A percentile compares a stretch with the other conserved stretches of the same genome.
These are phyloP conservation scores for Pseudopyrenochaeta lycopersici DNA, from an alignment of 2,329 filamentous ascomycete species.

Conservation along the genomic window DNA sequence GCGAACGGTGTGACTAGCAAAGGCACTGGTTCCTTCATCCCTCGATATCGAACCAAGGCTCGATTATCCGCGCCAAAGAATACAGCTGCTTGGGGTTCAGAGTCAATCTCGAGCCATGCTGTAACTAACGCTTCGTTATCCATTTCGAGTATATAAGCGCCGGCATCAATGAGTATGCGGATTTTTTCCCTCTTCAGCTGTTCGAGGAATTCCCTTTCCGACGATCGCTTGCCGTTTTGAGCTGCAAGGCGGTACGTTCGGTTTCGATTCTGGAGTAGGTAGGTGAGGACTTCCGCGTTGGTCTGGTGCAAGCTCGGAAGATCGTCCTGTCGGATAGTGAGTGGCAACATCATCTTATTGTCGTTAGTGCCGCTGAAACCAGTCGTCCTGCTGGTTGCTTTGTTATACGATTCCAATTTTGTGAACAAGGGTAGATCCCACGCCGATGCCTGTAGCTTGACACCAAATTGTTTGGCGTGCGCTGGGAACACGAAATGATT, in stretches of 20 bases:
- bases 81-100: conserved; percentile 54
- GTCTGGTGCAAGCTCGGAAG: conserved; percentile 65
- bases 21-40: conserved; percentile 35
- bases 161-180: conserved; percentile 72
- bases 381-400: conserved; percentile 52
- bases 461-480: conserved; percentile 67
- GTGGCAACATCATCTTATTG: conserved; percentile 62
- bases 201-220: conserved; percentile 45
- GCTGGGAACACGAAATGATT: conserved; percentile 64
- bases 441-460: conserved; percentile 70
- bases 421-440: conserved; percentile 68
- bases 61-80: conserved; percentile 60
- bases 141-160: conserved; percentile 72
- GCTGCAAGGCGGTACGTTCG: conserved; percentile 51
- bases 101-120: conserved; percentile 58
- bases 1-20: conserved; percentile 62
- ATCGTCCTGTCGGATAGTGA: conserved; percentile 63
- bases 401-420: conserved; percentile 29
- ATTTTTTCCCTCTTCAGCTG: conserved; percentile 48
- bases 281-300: conserved; percentile 69
- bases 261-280: conserved; percentile 63
- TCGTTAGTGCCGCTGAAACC: conserved; percentile 76
- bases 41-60: conserved; percentile 50
- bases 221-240: conserved; percentile 43
- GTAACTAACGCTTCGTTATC: conserved; percentile 52